Base-by-base conservation (phyloP, 23 red algal species). In the Cyanidioschyzon merolae region DNA sequence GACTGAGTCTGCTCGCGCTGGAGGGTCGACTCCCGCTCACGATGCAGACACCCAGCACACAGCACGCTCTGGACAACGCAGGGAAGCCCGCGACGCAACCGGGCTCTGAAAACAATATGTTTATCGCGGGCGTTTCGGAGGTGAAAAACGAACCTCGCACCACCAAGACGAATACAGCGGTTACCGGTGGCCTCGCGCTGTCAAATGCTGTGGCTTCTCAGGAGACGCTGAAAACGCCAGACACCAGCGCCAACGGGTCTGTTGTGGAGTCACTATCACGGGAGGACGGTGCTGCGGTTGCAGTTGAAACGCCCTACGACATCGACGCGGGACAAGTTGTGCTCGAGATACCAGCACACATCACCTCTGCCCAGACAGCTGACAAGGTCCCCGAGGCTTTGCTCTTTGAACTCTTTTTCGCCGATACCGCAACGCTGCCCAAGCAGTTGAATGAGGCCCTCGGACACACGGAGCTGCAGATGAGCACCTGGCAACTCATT, bases 1-100 rank as follows among this genome's bases (percentile, higher is more conserved):
- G 63, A 71, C 30, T 71, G 63, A 71, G 63, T 32, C 63, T 71
- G 63, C 21, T 71, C n/a, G 63, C 63, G 63, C 63, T 71, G 29
- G 63, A 71, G 63, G 63, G 63, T 3, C 63, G 63, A 17, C 29
- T 71, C 12, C 63, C 63, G 12, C n/a, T 32, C 3, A 32, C 16
- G 2, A 71, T 71, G 12, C 21, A 71, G 32, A 27, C 12, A 7
- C 32, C 63, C 2, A 21, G 45, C 12, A 54, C 7, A 54, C 45
- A 54, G 21, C 45, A 54, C 21, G 12, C 45, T n/a, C 7, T 54
- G 12, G 7, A 21, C 45, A 25, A 32, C 29, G n/a, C 7, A 7
- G 16, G 32, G 12, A 32, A 71, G 63, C 12, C 63, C n/a, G 21
- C 21, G 12, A 21, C 12, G 45, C 7, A 54, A 21, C 21, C 45